These are phyloP conservation scores for Suhomyces bribrorum DNA, from an alignment of 1,139 yeast genomes.

Conservation along the genomic window DNA sequence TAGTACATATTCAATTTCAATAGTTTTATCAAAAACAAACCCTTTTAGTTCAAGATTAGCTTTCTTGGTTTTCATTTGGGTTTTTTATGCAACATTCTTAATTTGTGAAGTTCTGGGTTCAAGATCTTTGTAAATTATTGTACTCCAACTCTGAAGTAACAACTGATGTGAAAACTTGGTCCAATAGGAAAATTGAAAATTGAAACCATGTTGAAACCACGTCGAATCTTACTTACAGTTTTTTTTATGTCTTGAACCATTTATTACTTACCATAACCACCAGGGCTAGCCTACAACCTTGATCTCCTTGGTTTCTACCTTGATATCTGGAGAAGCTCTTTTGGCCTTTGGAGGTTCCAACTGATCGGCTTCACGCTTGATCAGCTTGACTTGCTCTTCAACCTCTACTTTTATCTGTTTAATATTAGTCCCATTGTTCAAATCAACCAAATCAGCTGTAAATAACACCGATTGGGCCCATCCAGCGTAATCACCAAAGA, in stretches of 20 bases:
- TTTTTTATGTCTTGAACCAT: neutral
- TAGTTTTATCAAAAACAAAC: too few relatives aligned
- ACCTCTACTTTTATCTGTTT: constrained; percentile 10
- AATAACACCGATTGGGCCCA: constrained; percentile 97
- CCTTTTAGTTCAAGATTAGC: too few relatives aligned
- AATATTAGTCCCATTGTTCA: constrained; percentile 51
- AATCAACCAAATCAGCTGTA: constrained; percentile 73
- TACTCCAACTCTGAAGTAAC: too few relatives aligned
- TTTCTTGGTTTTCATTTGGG: too few relatives aligned
- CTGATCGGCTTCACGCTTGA: neutral
- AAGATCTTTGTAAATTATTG: too few relatives aligned
- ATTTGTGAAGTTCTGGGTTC: too few relatives aligned
- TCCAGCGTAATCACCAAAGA: constrained; percentile 93
- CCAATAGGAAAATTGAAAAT: too few relatives aligned
- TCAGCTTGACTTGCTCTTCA: constrained; percentile 10
- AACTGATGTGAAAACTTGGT: too few relatives aligned
- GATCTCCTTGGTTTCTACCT: neutral
- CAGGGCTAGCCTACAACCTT: neutral
- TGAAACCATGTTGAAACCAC: too few relatives aligned
- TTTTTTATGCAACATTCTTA: too few relatives aligned
- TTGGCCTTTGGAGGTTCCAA: neutral
- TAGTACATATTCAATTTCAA: too few relatives aligned
- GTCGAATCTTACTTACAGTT: too few relatives aligned
- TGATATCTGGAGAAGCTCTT: neutral
- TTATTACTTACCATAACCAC: neutral